Base-by-base conservation (phyloP, 495 filamentous ascomycete species). In the Lasiosphaeria hispida region DNA sequence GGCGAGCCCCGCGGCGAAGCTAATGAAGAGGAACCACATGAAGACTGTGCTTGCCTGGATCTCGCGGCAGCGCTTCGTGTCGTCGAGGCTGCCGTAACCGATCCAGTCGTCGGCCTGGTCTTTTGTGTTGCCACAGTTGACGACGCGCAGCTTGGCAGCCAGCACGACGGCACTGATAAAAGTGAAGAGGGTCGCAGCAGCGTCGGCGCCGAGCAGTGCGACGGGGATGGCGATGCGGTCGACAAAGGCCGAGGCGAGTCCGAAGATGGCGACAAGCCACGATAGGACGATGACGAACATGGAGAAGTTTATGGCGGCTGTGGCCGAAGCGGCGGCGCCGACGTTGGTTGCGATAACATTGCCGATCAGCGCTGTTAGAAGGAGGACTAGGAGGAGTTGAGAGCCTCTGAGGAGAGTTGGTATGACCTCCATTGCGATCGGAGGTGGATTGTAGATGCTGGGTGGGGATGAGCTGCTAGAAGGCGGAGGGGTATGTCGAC, bases 41-140 rank as follows among this genome's bases (percentile, higher is more conserved):
- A 80, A 80, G 4, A 68, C 77, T 23, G 71, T 72, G 48, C 69
- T 63, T n/a, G 77, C 76, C 63, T 80, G 77, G 51, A 80, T 68
- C 72, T 79, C 70, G 53, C 75, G 69, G 68, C 77, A 80, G 52
- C 76, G 68, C 69, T 78, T 78, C 53, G 68, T 42, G 53, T 73
- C 66, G 55, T 77, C 38, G 30, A 15, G 59, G 60, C 74, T 78
- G 14, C 76, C 77, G 59, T 75, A 80, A 9, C 62, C 77, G 58
- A 80, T 80, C 71, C 75, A 80, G 56, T 69, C 63, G 55, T 9
- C 37, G 10, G 53, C 36, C 39, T 62, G 44, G 14, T 38, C 51
- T 19, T 47, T 17, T 6, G 64, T 61, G 48, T 65, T 59, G 58
- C 37, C 58, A 65, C 77, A 80, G 72, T 78, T 75, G 51, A 72